These are phyloP conservation scores for Eucalyptus curtisii DNA, from an alignment of 345 rosid genomes.

Conservation along the genomic window DNA sequence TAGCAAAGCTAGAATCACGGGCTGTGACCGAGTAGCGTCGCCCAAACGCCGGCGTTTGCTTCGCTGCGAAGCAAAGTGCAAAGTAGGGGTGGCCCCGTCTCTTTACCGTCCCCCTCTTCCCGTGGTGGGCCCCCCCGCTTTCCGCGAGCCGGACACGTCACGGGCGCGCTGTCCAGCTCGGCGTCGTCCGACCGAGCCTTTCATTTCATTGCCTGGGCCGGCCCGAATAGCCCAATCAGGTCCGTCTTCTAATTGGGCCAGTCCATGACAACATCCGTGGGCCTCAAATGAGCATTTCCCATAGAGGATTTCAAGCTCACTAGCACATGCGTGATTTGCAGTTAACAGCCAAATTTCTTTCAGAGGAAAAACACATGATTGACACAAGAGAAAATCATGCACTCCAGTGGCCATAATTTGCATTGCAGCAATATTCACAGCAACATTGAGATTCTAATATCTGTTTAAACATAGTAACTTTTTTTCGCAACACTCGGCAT, in stretches of 20 bases:
- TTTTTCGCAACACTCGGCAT: not conserved
- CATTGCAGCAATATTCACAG: not conserved
- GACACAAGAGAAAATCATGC: not conserved
- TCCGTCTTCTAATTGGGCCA: not conserved
- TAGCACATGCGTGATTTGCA: not conserved
- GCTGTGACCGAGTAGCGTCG: not conserved
- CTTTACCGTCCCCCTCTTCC: not conserved
- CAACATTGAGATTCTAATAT: not conserved
- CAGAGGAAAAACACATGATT: not conserved
- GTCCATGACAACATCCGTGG: not conserved
- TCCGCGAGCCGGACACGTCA: not conserved
- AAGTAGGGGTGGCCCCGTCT: not conserved
- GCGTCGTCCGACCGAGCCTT: not conserved
- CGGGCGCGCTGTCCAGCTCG: not conserved
- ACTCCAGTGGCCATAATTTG: not conserved
- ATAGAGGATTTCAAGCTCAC: not conserved
- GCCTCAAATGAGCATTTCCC: not conserved
- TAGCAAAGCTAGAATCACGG: not conserved
- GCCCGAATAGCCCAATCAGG: not conserved
- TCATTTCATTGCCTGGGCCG: not conserved
- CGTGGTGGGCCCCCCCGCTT: not conserved
- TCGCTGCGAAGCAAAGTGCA: not conserved
- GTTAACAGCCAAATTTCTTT: not conserved
- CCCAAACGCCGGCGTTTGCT: not conserved
- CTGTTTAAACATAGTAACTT: not conserved